Evolutionary conservation across 75 land plant species (phyloP).

Genomic region (Adiantum capillusveneris): DNA sequence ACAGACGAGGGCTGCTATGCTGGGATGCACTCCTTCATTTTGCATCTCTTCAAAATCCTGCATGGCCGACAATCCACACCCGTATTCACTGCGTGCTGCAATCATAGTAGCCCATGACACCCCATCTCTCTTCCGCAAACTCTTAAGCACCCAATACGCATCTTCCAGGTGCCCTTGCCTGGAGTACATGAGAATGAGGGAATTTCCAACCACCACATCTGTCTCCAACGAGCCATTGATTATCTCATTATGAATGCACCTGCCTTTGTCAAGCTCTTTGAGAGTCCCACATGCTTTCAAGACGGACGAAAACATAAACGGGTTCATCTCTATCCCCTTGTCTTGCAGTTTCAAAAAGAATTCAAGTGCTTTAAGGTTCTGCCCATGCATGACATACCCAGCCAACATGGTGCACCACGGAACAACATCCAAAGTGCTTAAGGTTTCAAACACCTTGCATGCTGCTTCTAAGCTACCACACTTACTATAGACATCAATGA

Average conservation of each 20-base stretch:
- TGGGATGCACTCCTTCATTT: conserved; percentile 1
- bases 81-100: conserved; percentile 13
- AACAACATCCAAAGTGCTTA: background rate
- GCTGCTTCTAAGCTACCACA: conserved; percentile 10
- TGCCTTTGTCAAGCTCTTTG: conserved; percentile 1
- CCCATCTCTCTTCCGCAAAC: background rate
- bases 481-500: conserved; percentile 18
- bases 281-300: conserved; percentile 6
- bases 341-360: background rate
- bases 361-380: conserved; percentile 4
- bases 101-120: conserved; percentile 17
- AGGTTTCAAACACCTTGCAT: background rate
- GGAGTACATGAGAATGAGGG: conserved; percentile 3
- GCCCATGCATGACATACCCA: conserved; percentile 13
- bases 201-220: conserved; percentile 10
- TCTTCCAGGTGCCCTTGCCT: background rate
- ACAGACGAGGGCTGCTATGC: conserved; percentile 13
- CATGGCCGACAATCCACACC: background rate
- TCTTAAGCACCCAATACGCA: background rate
- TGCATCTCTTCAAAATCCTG: conserved; percentile 6
- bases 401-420: conserved; percentile 12
- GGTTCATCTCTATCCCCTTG: conserved; percentile 3
- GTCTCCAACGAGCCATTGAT: background rate
- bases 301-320: background rate
- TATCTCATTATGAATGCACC: background rate